Base-by-base conservation (phyloP, 352 stramenopile species). In the Pythium scleroteichum region DNA sequence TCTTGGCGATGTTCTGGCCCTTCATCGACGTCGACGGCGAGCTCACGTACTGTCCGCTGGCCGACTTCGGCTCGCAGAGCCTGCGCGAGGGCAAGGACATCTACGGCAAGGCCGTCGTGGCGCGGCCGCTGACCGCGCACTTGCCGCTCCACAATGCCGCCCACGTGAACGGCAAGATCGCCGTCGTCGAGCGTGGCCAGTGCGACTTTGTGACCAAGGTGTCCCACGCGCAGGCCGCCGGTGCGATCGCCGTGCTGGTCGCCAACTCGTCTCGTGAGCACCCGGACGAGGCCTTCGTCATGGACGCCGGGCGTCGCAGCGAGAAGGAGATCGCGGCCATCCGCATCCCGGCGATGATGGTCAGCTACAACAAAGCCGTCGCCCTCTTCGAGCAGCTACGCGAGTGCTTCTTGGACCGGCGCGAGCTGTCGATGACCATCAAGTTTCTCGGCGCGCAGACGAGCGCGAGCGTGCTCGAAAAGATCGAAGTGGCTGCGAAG, bases 201-300 rank as follows among this genome's bases (percentile, higher is more conserved):
- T 94, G 82, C 64, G 78, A 92, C 69, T 94, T 93, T 64, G 68
- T 92, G n/a, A 79, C 75, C 27, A 94, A 94, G 59, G 76, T 79
- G 39, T 42, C 83, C 17, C 74, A 88, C 49, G 83, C 77, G 0
- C 85, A 94, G 49, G 72, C 71, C 16, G 85, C 85, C 8, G 82
- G 85, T 9, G 83, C 81, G 22, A 39, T 92, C 39, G 82, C 80
- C 0, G 75, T 91, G 39, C 42, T 94, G 19, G 76, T 94, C 19
- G 78, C 78, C 23, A 92, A 93, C 64, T 64, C 71, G 22, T 55
- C 59, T 14, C 41, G 27, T 59, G 45, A 53, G 54, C 68, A 23
- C 64, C 62, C 52, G 48, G 64, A 33, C 55, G 67, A 75, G 14
- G 79, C 81, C 4, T 91, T 93, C 19, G 76, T 90, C 23, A 93